Evolutionary conservation across 768 basidiomycete genomes (phyloP), one percentile per base, ranked within the genome.

Genomic region (Mycena rebaudengoi): DNA sequence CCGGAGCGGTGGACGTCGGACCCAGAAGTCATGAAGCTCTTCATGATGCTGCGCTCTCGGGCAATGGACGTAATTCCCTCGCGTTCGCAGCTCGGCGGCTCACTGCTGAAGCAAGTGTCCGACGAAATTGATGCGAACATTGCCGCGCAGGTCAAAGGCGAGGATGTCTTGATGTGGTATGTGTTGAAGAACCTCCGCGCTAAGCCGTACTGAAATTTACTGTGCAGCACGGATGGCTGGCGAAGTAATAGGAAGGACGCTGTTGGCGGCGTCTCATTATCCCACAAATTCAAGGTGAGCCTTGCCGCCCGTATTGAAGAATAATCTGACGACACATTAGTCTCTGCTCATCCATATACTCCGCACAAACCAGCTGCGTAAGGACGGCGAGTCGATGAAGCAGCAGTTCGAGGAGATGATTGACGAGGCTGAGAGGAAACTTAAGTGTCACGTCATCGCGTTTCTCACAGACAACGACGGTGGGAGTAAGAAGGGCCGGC

Each of bases 391-490:
- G 21, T 59, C 59, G 5, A 26, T 56, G 18, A 50, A 40, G 18
- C 7, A 7, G 21, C 35, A 46, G 37, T 61, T 62, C 28, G 41
- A 39, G 33, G 35, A 56, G 54, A 63, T 60, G 46, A 54, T 48
- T 7, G 48, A 61, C 53, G 33, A 43, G 18, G 48, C 52, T 14
- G 60, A 48, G 41, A 55, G 14, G 13, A 30, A 49, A 21, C 35
- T 58, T 11, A 46, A n/a, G 25, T 58, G 56, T 23, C 26, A 48
- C 26, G 40, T 66, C 39, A 55, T 62, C 30, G 58, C 29, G 20
- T 63, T 62, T 51, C 46, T 53, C 41, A 55, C 52, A 23, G 65
- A 66, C 65, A 62, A 62, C 45, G 55, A 66, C 63, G 65, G 65
- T 44, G 65, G 65, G 43, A 66, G 65, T 23, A 50, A 63, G 28